These are phyloP conservation scores for Chaetomium globosum DNA, from an alignment of 2,329 filamentous ascomycete species.

Conservation along the genomic window DNA sequence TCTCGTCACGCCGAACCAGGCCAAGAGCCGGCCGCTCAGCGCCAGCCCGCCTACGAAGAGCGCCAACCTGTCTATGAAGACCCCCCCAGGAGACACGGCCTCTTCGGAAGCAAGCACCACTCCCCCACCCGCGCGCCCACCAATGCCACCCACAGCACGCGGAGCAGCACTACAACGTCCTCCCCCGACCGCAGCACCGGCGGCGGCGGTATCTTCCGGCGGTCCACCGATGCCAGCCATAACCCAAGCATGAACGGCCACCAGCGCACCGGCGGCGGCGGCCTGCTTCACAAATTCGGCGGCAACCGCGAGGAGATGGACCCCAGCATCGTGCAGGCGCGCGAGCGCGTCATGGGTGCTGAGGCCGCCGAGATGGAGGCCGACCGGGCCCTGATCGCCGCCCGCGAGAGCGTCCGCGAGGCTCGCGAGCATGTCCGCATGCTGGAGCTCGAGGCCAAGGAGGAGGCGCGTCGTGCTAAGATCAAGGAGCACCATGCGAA, in stretches of 20 bases:
- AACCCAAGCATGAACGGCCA: constrained; percentile 21
- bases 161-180: constrained; percentile 26
- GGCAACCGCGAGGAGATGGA: constrained; percentile 56
- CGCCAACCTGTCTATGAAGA: constrained; percentile 30
- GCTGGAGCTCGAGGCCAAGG: constrained; percentile 66
- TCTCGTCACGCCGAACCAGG: constrained; percentile 41
- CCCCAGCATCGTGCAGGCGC: constrained; percentile 62
- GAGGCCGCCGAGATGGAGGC: constrained; percentile 67
- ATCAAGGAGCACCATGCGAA: constrained; percentile 68
- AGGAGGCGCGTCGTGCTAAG: constrained; percentile 66
- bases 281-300: constrained; percentile 50
- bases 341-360: constrained; percentile 63
- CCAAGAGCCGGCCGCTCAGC: constrained; percentile 35
- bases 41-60: constrained; percentile 27
- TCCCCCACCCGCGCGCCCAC: constrained; percentile 37
- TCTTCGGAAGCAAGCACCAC: constrained; percentile 29
- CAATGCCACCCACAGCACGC: constrained; percentile 36
- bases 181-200: constrained; percentile 30
- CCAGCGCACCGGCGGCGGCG: constrained; percentile 33
- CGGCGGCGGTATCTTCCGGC: constrained; percentile 38
- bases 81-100: constrained; percentile 35
- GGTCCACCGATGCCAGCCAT: constrained; percentile 38
- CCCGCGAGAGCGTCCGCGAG: constrained; percentile 59
- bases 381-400: constrained; percentile 63
- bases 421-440: constrained; percentile 65